These are phyloP conservation scores for Fusarium bactridioides DNA, from an alignment of 2,329 filamentous ascomycete genomes.

Conservation along the genomic window DNA sequence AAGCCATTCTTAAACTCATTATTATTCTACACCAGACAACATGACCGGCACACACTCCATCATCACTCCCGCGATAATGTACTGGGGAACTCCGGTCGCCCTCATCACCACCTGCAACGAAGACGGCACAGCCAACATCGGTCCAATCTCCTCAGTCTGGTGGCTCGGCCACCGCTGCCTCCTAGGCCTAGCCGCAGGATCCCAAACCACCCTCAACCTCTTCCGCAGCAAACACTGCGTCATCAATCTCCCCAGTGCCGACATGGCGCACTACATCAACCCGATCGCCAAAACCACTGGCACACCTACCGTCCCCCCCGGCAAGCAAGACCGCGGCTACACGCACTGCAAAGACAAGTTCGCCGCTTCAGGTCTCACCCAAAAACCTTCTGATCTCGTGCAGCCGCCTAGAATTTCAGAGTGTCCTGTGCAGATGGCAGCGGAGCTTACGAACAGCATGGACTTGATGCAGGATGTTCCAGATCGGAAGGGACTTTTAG, in stretches of 20 bases:
- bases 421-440: background rate
- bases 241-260: background rate
- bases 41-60: background rate
- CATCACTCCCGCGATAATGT: background rate
- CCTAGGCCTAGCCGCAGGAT: background rate
- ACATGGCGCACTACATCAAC: background rate
- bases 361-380: background rate
- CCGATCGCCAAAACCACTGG: background rate
- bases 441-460: background rate
- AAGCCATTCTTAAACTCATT: fast-evolving
- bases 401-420: background rate
- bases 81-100: background rate
- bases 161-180: background rate
- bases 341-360: background rate
- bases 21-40: fast-evolving
- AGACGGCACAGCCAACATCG: background rate
- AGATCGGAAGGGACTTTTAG: fast-evolving
- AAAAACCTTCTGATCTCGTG: fast-evolving
- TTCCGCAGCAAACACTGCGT: background rate
- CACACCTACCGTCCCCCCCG: background rate
- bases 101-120: background rate
- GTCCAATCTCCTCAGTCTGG: background rate
- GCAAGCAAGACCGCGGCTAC: background rate
- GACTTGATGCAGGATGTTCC: background rate
- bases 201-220: background rate